These are phyloP conservation scores for Emergomyces africanus DNA, from an alignment of 2,329 filamentous ascomycete genomes.

Conservation along the genomic window DNA sequence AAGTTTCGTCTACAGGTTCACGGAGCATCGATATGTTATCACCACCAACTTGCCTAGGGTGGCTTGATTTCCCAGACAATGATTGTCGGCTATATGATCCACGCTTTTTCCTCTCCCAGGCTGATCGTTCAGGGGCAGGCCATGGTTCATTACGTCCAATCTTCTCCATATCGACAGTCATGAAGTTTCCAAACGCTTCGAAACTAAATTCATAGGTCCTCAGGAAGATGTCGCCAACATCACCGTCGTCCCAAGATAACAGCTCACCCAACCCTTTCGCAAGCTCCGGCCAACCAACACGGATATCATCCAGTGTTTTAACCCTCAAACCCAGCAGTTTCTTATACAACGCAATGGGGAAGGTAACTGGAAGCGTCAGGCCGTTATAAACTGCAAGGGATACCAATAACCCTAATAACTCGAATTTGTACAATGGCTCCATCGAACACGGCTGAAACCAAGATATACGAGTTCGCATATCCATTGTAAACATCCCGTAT, in stretches of 20 bases:
- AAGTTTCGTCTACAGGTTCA: conserved; percentile 2
- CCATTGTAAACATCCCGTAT: conserved; percentile 66
- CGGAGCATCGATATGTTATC: conserved; percentile 7
- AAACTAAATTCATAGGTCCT: conserved; percentile 79
- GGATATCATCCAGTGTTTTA: conserved; percentile 60
- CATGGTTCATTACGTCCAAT: conserved; percentile 25
- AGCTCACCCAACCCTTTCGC: conserved; percentile 60
- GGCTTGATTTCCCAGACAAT: conserved; percentile 1
- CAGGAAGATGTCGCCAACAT: conserved; percentile 69
- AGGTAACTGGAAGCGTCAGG: conserved; percentile 76
- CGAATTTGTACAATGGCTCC: conserved; percentile 79
- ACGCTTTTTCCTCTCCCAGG: conserved; percentile 7
- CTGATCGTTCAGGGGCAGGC: conserved; percentile 15
- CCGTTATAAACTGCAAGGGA: conserved; percentile 90
- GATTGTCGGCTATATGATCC: conserved; percentile 1
- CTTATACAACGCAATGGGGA: conserved; percentile 72
- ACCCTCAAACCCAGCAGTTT: conserved; percentile 61
- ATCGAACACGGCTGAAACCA: conserved; percentile 80
- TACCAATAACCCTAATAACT: conserved; percentile 76
- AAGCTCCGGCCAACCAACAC: conserved; percentile 77
- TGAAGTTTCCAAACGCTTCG: conserved; percentile 40
- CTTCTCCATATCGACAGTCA: conserved; percentile 44
- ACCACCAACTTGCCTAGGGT: background rate
- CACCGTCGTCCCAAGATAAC: conserved; percentile 66
- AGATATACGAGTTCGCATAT: conserved; percentile 61